phyloP scores from a whole-genome alignment of 192 early-diverging fungal species.

The Linnemannia schmuckeri region DNA sequence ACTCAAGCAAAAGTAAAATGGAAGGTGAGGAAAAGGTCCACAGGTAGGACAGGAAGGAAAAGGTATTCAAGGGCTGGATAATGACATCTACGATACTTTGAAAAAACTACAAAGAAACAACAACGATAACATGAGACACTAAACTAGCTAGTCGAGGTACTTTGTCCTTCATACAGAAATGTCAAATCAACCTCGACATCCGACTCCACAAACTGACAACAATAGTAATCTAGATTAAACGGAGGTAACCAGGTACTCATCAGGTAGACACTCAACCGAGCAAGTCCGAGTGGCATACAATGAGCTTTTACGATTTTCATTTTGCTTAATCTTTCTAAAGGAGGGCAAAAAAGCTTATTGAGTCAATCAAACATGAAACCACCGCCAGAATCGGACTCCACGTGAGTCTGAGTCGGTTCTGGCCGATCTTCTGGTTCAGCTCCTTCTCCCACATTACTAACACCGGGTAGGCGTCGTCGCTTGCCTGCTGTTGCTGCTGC shows the following conservation, averaged over 20 bases:
- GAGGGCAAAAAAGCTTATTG: too few relatives aligned
- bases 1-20: not conserved
- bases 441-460: too few relatives aligned
- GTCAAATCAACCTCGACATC: not conserved
- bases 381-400: slow-evolving; percentile 26
- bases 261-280: too few relatives aligned
- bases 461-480: not conserved
- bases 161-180: not conserved
- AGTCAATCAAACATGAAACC: slow-evolving; percentile 40
- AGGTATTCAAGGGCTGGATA: not conserved
- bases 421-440: not conserved
- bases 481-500: not conserved
- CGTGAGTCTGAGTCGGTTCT: not conserved
- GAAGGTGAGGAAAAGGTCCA: not conserved
- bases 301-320: too few relatives aligned
- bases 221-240: not conserved
- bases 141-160: not conserved
- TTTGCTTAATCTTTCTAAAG: not conserved
- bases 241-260: not conserved
- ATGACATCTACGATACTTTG: not conserved
- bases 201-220: not conserved
- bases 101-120: not conserved
- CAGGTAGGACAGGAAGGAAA: not conserved
- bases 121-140: not conserved
- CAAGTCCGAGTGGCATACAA: too few relatives aligned